phyloP scores from a whole-genome alignment of 1,139 yeast genomes.

The Yamadazyma atlantica region DNA sequence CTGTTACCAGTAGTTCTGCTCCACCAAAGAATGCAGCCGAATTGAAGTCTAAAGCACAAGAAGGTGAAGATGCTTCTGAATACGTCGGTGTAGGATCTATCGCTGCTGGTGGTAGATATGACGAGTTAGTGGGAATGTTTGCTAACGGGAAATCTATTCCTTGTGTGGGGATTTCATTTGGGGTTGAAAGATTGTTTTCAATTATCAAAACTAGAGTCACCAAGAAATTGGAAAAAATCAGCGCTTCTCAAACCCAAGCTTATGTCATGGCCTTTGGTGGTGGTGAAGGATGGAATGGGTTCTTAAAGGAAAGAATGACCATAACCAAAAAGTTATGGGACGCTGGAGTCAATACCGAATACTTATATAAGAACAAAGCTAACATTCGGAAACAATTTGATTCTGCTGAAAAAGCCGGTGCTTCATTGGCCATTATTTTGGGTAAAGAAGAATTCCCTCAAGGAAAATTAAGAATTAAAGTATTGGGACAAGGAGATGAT shows the following conservation, averaged over 20 bases:
- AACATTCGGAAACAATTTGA: conserved; percentile 95
- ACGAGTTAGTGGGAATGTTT: conserved; percentile 94
- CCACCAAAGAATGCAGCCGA: conserved; percentile 81
- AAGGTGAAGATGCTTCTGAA: conserved; percentile 84
- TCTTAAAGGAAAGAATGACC: conserved; percentile 85
- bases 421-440: conserved; percentile 84
- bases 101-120: conserved; percentile 99
- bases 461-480: conserved; percentile 82
- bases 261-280: conserved; percentile 98
- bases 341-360: conserved; percentile 87
- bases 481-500: conserved; percentile 84
- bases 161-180: conserved; percentile 95
- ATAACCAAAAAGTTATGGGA: conserved; percentile 82
- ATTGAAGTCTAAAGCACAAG: conserved; percentile 54
- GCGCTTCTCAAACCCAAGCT: conserved; percentile 88
- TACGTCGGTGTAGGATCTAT: conserved; percentile 98
- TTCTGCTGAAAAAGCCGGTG: conserved; percentile 94
- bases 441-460: conserved; percentile 90
- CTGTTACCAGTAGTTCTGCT: conserved; percentile 91
- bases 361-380: conserved; percentile 86
- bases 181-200: conserved; percentile 92
- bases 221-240: conserved; percentile 54
- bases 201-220: conserved; percentile 74
- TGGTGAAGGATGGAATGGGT: conserved; percentile 93
- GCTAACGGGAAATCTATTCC: conserved; percentile 92